Conservation (phyloP, 306 rosid species). For the Trifolium fragiferum region DNA sequence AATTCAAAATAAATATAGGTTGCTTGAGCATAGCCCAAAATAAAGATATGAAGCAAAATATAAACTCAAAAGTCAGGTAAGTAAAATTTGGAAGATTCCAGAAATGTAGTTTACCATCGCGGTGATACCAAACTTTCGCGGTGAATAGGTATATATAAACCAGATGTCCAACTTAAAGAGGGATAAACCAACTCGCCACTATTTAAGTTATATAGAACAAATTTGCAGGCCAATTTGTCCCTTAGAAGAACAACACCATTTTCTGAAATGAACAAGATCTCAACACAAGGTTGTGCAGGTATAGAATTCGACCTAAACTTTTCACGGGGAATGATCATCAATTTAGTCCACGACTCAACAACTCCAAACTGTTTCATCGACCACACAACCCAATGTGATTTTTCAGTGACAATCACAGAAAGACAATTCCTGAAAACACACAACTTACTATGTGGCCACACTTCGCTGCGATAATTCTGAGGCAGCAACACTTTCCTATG, state of each 20-base stretch:
- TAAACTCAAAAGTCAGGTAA: background rate
- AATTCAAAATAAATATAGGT: no score
- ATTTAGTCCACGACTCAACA: conserved; percentile 35
- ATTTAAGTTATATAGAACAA: background rate
- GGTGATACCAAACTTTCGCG: conserved; percentile 33
- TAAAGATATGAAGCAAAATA: no score
- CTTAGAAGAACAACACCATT: background rate
- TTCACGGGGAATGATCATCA: background rate
- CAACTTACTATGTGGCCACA: fast-evolving
- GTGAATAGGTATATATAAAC: background rate
- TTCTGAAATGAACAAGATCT: background rate
- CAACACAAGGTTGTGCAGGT: background rate
- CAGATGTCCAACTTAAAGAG: no score
- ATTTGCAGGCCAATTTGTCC: background rate
- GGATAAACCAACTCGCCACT: no score
- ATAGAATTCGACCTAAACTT: no score
- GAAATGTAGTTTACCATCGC: background rate
- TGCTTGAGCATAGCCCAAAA: no score
- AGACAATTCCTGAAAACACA: conserved; percentile 8
- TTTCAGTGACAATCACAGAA: background rate
- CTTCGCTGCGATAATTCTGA: no score
- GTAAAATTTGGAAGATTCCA: background rate
- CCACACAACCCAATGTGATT: conserved; percentile 20
- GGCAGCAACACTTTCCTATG: conserved; percentile 1
- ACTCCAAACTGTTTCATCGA: conserved; percentile 37